Evolutionary conservation across 2,329 filamentous ascomycete genomes (phyloP), one percentile per base, ranked within the genome.

Genomic region (Phyllosticta citrichinensis): DNA sequence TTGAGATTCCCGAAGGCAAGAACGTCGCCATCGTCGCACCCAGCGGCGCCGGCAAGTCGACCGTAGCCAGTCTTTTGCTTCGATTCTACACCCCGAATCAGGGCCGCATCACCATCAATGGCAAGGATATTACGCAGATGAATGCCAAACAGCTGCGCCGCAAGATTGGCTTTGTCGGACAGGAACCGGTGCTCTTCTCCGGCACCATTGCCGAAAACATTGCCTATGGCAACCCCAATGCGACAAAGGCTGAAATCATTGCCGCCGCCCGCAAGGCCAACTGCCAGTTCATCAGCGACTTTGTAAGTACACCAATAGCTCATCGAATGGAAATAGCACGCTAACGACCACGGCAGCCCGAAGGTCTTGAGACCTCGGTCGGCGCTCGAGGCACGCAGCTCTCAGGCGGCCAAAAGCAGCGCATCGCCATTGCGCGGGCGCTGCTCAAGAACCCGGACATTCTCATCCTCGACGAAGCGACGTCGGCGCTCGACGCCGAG

Each of bases 1-100:
- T 99, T 69, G 88, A 88, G 68, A 97, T 99, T 60, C 90, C 92
- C 0, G 89, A 93, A 52, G 94, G 94, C 30, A 92, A 86, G 64
- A 97, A 97, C 69, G 91, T 99, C 24, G 96, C 93, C 59, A 93
- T 99, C 65, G 95, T 99, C 58, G 94, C 94, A 0, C 93, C 94
- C 2, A 97, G 91, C 20, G 94, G 94, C 63, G 94, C 94, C 63
- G 94, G 94, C 63, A 99, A 99, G 76, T 96, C 90, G 1, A 99
- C 94, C 0, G 94, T 99, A 35, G 91, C 91, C 2, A 91, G 90
- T n/a, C 79, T 99, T 24, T 78, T 99, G 5, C 80, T 97, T 55
- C 85, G 94, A 52, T 99, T 99, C 76, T 99, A 99, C 73, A 86
- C 87, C 54, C 90, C 92, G 2, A 92, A 83, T 0, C 75, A 80